These are phyloP conservation scores for Hypomyces rosellus DNA, from an alignment of 2,329 filamentous ascomycete species.

Conservation along the genomic window DNA sequence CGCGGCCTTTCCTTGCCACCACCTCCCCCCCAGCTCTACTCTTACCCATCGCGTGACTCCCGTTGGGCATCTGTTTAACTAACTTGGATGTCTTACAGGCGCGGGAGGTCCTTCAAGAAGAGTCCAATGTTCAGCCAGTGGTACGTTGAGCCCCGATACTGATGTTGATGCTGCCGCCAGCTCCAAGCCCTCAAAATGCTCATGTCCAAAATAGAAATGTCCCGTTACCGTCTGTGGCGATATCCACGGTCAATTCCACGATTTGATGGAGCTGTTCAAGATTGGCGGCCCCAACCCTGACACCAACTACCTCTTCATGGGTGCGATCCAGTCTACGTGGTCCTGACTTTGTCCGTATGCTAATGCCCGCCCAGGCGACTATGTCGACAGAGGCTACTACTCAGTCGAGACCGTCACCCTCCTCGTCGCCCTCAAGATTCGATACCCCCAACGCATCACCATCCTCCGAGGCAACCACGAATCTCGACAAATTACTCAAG, in stretches of 20 bases:
- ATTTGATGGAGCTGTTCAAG: constrained; percentile 99
- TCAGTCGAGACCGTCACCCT: constrained; percentile 97
- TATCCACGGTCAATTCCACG: constrained; percentile 98
- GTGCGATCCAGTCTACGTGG: constrained; percentile 41
- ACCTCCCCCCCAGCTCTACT: too few relatives aligned
- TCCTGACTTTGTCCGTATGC: too few relatives aligned
- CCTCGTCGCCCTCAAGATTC: constrained; percentile 93
- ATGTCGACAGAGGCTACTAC: constrained; percentile 98
- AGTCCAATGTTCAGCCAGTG: constrained; percentile 98
- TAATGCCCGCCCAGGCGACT: constrained; percentile 61
- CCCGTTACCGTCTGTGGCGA: constrained; percentile 98
- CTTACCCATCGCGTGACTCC: constrained; percentile 5
- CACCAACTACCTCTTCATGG: constrained; percentile 99
- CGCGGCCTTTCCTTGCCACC: too few relatives aligned
- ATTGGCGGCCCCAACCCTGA: constrained; percentile 97
- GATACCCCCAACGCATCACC: constrained; percentile 95
- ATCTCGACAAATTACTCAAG: constrained; percentile 96
- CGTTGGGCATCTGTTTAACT: constrained; percentile 22
- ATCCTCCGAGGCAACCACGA: constrained; percentile 99
- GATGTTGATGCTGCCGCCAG: background rate
- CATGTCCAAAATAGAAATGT: constrained; percentile 63
- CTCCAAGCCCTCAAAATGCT: background rate
- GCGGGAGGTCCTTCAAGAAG: constrained; percentile 91
- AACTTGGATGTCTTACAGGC: constrained; percentile 50
- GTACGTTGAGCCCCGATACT: constrained; percentile 46